These are phyloP conservation scores for Urostyla sp. DNA, from an alignment of 73 alveolate species.

Conservation along the genomic window DNA sequence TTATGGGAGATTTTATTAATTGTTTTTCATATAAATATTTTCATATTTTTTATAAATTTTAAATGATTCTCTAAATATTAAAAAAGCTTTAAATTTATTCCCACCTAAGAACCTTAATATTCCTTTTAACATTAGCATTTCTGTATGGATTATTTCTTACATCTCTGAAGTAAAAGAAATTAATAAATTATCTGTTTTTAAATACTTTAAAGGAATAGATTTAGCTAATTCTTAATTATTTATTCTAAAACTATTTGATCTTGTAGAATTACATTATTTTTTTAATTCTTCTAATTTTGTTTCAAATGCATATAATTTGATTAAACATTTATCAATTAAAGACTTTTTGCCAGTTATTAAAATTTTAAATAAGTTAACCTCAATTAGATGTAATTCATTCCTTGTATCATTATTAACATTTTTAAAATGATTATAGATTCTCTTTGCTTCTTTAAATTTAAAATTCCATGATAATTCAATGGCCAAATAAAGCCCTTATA, in stretches of 20 bases:
- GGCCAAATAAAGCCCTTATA: slow-evolving; percentile 39
- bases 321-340: slow-evolving; percentile 39
- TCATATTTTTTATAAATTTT: slow-evolving; percentile 64
- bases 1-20: slow-evolving; percentile 11
- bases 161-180: neutral
- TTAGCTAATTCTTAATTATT: neutral
- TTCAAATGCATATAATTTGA: slow-evolving; percentile 10
- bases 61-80: slow-evolving; percentile 63
- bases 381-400: slow-evolving; percentile 49
- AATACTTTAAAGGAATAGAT: neutral
- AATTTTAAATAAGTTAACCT: slow-evolving; percentile 60
- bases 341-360: slow-evolving; percentile 69
- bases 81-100: slow-evolving; percentile 67
- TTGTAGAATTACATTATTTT: slow-evolving; percentile 5
- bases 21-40: neutral
- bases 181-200: neutral
- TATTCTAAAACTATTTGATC: neutral
- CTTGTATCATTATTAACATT: slow-evolving; percentile 28
- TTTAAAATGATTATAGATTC: slow-evolving; percentile 26
- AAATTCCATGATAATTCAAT: slow-evolving; percentile 65
- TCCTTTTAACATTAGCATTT: slow-evolving; percentile 60
- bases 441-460: slow-evolving; percentile 44
- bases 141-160: slow-evolving; percentile 53
- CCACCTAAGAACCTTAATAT: slow-evolving; percentile 62
- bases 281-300: neutral